phyloP scores from a whole-genome alignment of 2,329 filamentous ascomycete species.

The Penicillium sp. region DNA sequence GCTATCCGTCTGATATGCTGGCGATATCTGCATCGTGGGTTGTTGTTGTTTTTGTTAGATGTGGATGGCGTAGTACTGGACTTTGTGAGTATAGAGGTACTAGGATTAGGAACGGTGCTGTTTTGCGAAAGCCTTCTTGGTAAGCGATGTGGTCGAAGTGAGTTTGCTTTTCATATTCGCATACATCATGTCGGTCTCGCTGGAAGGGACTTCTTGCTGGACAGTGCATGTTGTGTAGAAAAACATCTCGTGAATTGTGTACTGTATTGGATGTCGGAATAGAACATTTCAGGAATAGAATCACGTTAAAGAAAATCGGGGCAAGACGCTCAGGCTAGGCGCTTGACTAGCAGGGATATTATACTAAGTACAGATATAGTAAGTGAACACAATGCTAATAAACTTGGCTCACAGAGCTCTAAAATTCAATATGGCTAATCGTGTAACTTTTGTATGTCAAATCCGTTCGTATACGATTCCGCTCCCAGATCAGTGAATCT shows the following conservation, averaged over 20 bases:
- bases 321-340: neutral
- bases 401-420: neutral
- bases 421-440: neutral
- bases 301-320: neutral
- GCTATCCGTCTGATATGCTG: neutral
- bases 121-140: neutral
- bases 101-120: neutral
- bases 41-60: neutral
- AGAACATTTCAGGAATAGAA: neutral
- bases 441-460: neutral
- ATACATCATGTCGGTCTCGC: neutral
- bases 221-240: neutral
- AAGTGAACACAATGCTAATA: neutral
- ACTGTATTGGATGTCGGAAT: neutral
- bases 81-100: neutral
- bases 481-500: constrained; percentile 34
- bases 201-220: neutral
- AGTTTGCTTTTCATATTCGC: neutral
- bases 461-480: too few relatives aligned
- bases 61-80: neutral
- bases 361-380: neutral
- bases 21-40: neutral
- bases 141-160: neutral
- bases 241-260: neutral
- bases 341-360: neutral